Conservation (phyloP, 1,284 basidiomycete genomes). For the Malassezia nana region DNA sequence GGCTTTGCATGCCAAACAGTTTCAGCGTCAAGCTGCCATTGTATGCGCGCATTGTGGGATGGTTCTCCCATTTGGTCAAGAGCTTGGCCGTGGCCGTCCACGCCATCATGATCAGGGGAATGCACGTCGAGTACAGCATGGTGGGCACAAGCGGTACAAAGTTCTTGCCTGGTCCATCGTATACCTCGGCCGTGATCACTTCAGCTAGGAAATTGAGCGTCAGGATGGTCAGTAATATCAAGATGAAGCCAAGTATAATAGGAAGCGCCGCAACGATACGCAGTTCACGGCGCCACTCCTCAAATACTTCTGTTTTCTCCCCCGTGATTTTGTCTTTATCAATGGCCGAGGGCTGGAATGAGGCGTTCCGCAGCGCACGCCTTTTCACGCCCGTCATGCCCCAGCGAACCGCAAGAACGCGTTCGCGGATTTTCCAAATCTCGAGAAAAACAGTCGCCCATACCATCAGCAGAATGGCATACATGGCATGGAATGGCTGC, state of each 20-base stretch:
- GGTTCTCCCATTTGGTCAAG: slow-evolving; percentile 71
- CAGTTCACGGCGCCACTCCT: slow-evolving; percentile 52
- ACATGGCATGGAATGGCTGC: slow-evolving; percentile 26
- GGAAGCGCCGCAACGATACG: slow-evolving; percentile 67
- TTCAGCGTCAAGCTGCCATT: slow-evolving; percentile 76
- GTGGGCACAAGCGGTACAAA: slow-evolving; percentile 69
- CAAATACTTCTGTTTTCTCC: slow-evolving; percentile 41
- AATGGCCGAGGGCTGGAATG: slow-evolving; percentile 29
- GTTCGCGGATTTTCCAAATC: slow-evolving; percentile 42
- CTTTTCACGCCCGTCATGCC: slow-evolving; percentile 32
- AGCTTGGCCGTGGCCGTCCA: slow-evolving; percentile 63
- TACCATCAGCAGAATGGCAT: slow-evolving; percentile 31
- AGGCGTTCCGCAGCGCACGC: slow-evolving; percentile 25
- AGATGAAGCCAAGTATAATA: slow-evolving; percentile 66
- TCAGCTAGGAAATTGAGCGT: slow-evolving; percentile 49
- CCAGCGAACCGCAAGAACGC: slow-evolving; percentile 43
- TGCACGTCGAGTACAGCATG: slow-evolving; percentile 66
- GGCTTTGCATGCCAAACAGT: slow-evolving; percentile 74
- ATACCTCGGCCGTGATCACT: slow-evolving; percentile 43
- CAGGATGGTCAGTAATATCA: slow-evolving; percentile 56
- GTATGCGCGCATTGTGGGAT: slow-evolving; percentile 62
- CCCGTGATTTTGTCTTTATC: slow-evolving; percentile 34
- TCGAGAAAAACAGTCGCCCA: slow-evolving; percentile 42
- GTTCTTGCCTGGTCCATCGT: slow-evolving; percentile 71
- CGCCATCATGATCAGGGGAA: slow-evolving; percentile 70